A percentile compares a stretch with the other conserved stretches of the same genome.
Conservation (phyloP, 1,284 basidiomycete genomes). For the Melampsora americana region DNA sequence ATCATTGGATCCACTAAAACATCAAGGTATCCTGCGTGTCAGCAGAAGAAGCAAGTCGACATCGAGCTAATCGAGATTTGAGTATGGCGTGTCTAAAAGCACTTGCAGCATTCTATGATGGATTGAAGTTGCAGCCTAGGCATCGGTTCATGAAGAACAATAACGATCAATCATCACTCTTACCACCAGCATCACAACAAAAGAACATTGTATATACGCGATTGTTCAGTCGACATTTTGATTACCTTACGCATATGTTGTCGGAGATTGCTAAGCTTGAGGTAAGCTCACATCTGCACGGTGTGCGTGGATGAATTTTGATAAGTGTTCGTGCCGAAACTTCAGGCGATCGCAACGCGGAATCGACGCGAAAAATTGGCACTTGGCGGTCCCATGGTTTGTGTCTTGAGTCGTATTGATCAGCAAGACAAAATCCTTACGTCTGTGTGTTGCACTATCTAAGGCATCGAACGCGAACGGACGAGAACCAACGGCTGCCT, state of each 20-base stretch:
- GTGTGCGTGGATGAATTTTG: neutral
- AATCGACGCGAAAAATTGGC: conserved; percentile 35
- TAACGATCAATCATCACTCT: neutral
- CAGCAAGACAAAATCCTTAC: neutral
- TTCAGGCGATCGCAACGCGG: conserved; percentile 35
- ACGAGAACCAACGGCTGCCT: conserved; percentile 22
- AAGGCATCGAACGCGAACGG: neutral
- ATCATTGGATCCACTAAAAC: neutral
- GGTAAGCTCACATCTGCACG: conserved; percentile 1
- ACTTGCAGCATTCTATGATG: conserved; percentile 70
- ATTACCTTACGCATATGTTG: conserved; percentile 40
- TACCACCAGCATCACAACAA: neutral
- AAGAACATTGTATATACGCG: conserved; percentile 16
- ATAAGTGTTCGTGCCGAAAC: neutral
- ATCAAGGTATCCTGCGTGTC: conserved; percentile 40
- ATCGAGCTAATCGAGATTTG: conserved; percentile 74
- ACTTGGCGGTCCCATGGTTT: conserved; percentile 7
- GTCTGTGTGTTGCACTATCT: neutral
- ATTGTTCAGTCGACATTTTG: conserved; percentile 43
- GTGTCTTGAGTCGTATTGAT: neutral
- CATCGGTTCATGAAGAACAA: conserved; percentile 54
- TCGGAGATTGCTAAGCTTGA: conserved; percentile 38
- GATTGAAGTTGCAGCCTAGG: conserved; percentile 65
- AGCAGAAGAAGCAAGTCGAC: conserved; percentile 60
- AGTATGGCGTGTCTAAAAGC: conserved; percentile 70